A percentile compares a stretch with the other conserved stretches of the same genome.
These are phyloP conservation scores for Diaporthe batatas DNA, from an alignment of 2,329 filamentous ascomycete species.

Conservation along the genomic window DNA sequence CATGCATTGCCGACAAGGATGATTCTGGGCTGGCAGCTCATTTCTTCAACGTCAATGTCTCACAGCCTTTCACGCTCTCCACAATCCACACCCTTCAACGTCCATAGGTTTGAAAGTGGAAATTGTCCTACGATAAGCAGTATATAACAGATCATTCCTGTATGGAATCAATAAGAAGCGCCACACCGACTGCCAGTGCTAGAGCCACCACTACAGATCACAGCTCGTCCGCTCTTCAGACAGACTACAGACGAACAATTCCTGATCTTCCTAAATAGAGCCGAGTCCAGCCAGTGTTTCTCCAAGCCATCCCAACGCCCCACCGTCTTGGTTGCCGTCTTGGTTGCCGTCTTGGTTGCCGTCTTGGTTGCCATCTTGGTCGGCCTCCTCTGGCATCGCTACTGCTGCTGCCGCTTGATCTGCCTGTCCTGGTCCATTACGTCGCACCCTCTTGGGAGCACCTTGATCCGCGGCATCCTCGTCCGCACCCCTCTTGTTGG, in stretches of 20 bases:
- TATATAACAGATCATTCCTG: background rate
- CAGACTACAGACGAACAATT: background rate
- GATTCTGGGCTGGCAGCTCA: too few species aligned
- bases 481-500: background rate
- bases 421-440: background rate
- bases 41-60: background rate
- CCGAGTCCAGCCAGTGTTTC: too few species aligned
- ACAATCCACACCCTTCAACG: background rate
- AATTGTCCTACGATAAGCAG: background rate
- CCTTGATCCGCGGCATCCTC: background rate
- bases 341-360: too few species aligned
- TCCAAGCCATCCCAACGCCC: too few species aligned
- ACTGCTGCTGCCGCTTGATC: too few species aligned
- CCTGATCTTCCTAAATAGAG: too few species aligned
- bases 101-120: background rate
- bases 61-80: background rate
- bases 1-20: too few species aligned
- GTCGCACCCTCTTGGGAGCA: background rate
- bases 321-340: too few species aligned
- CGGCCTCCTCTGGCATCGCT: too few species aligned
- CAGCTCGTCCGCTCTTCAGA: background rate
- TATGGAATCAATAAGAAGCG: background rate
- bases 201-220: background rate
- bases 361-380: too few species aligned
- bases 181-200: background rate